A percentile compares a stretch with the other conserved stretches of the same genome.
Conservation (phyloP, 805 yeast genomes). For the Cyberlindnera nakhonratchasimensis region DNA sequence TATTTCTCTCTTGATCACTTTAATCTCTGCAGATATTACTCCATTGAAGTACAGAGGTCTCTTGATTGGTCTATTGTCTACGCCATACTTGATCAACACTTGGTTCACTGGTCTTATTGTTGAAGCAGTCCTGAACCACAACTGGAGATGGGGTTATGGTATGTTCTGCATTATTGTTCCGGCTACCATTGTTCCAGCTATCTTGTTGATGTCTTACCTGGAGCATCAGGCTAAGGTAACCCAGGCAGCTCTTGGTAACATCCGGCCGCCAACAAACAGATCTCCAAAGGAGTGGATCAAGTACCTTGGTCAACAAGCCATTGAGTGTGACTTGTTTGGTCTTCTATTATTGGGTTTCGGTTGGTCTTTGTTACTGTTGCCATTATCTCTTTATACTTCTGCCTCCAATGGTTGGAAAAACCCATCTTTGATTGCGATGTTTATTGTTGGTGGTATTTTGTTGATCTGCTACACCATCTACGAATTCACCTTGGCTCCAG, state of each 20-base stretch:
- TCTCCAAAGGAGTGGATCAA: conserved; percentile 2
- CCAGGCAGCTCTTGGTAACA: conserved; percentile 17
- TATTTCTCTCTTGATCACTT: conserved; percentile 32
- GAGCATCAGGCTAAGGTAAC: conserved; percentile 31
- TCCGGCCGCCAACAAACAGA: conserved; percentile 8
- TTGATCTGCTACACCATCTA: conserved; percentile 34
- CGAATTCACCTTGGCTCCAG: conserved; percentile 36
- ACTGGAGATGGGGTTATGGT: conserved; percentile 56
- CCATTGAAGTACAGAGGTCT: conserved; percentile 38
- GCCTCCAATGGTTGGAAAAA: conserved; percentile 35
- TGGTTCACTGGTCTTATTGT: conserved; percentile 43
- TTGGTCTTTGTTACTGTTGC: conserved; percentile 37
- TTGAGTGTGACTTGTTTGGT: conserved; percentile 41
- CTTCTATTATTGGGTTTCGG: conserved; percentile 37
- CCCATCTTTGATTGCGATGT: conserved; percentile 43
- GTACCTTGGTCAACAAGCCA: conserved; percentile 16
- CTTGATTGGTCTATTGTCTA: conserved; percentile 32
- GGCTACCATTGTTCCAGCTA: conserved; percentile 34
- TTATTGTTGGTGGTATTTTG: conserved; percentile 37
- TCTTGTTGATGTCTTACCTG: conserved; percentile 31
- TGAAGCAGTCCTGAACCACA: conserved; percentile 28
- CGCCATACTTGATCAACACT: conserved; percentile 40
- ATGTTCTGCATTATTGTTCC: conserved; percentile 47
- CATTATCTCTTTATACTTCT: conserved; percentile 34
- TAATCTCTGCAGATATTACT: conserved; percentile 38